phyloP scores from a whole-genome alignment of 2,329 filamentous ascomycete species.

The Rosellinia necatrix region DNA sequence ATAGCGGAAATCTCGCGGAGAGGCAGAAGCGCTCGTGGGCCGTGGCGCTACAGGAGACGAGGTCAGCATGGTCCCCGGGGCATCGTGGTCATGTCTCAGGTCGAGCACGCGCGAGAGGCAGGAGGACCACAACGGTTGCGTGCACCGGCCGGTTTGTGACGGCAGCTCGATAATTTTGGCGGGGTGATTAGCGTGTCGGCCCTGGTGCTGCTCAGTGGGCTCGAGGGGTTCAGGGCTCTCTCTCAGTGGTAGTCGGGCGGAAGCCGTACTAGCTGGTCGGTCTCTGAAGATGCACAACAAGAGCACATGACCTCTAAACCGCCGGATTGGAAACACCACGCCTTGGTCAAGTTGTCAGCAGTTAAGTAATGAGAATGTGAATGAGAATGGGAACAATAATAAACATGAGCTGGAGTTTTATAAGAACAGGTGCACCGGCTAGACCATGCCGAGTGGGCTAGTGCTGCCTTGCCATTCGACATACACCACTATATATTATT shows the following conservation, averaged over 20 bases:
- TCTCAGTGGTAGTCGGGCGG: constrained; percentile 1
- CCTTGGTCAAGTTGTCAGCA: neutral
- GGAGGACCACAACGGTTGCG: neutral
- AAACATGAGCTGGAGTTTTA: constrained; percentile 5
- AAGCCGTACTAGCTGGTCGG: constrained; percentile 20
- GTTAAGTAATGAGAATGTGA: neutral
- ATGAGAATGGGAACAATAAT: neutral
- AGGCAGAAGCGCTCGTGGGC: constrained; percentile 53
- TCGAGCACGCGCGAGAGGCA: constrained; percentile 20
- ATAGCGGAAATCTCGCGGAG: constrained; percentile 56
- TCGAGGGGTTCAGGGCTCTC: neutral
- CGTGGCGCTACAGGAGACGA: constrained; percentile 58
- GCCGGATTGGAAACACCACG: neutral
- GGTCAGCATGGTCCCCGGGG: constrained; percentile 62
- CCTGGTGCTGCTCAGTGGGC: neutral
- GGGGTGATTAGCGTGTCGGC: constrained; percentile 11
- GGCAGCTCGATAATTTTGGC: constrained; percentile 11
- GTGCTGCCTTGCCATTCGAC: constrained; percentile 1
- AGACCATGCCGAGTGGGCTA: constrained; percentile 13
- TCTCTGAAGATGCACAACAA: constrained; percentile 16
- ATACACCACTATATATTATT: too few relatives aligned
- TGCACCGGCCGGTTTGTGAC: constrained; percentile 9
- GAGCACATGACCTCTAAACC: constrained; percentile 19
- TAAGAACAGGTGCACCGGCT: neutral
- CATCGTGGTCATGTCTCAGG: constrained; percentile 47